phyloP scores from a whole-genome alignment of 78 protist genomes.

The Andalucia godoyi region DNA sequence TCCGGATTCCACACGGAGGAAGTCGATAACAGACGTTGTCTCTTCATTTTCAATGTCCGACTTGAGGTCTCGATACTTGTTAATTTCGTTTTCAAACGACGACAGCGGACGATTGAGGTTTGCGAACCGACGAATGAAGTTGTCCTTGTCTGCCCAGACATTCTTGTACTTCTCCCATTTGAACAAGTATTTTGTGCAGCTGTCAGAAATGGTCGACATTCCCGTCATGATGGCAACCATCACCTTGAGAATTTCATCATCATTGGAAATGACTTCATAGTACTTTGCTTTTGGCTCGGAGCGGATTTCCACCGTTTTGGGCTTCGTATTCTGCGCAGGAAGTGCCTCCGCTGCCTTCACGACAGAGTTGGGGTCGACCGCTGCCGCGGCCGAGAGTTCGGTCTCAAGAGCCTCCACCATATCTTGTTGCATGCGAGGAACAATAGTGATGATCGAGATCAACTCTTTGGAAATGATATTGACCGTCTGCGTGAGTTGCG shows the following conservation, averaged over 20 bases:
- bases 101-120: slow-evolving; percentile 21
- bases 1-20: slow-evolving; percentile 42
- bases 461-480: slow-evolving; percentile 16
- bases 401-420: not conserved
- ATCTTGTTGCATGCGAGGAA: slow-evolving; percentile 12
- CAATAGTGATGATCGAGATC: slow-evolving; percentile 4
- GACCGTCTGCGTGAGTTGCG: slow-evolving; percentile 13
- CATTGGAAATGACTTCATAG: slow-evolving; percentile 3
- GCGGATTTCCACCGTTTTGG: no score
- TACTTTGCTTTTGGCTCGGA: no score
- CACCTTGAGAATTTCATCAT: slow-evolving; percentile 9
- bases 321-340: no score
- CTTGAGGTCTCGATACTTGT: slow-evolving; percentile 7
- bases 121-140: slow-evolving; percentile 40
- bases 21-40: slow-evolving; percentile 14
- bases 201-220: slow-evolving; percentile 2
- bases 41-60: slow-evolving; percentile 24
- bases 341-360: no score
- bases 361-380: not conserved
- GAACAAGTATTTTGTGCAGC: slow-evolving; percentile 5
- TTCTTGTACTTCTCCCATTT: slow-evolving; percentile 42
- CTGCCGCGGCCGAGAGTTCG: not conserved
- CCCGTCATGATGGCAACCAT: slow-evolving; percentile 7
- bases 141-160: slow-evolving; percentile 47
- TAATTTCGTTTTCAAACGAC: slow-evolving; percentile 39